These are phyloP conservation scores for Volvox carteri DNA, from an alignment of 163 green algal genomes.

Conservation along the genomic window DNA sequence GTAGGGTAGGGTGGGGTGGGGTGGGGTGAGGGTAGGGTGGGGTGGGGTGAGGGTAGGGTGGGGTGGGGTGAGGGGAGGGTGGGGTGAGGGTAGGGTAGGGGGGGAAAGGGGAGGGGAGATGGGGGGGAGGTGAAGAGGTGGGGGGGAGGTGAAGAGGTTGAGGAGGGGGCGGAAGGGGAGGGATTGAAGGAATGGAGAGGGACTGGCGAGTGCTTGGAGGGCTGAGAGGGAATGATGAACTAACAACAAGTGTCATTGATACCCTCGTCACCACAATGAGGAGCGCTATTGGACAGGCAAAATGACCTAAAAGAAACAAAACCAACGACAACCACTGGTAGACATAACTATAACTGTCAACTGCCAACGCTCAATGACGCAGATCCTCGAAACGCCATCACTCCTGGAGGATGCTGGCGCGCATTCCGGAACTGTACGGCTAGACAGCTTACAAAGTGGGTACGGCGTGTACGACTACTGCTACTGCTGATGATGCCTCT, in stretches of 20 bases:
- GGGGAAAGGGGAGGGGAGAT: not conserved
- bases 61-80: not conserved
- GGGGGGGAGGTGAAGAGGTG: not conserved
- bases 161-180: not conserved
- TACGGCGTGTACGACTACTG: constrained; percentile 47
- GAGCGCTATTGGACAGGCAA: too few relatives aligned
- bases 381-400: constrained; percentile 91
- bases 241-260: too few relatives aligned
- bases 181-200: not conserved
- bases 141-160: not conserved
- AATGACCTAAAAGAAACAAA: too few relatives aligned
- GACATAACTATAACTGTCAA: too few relatives aligned
- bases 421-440: constrained; percentile 23
- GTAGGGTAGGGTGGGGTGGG: not conserved
- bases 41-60: not conserved
- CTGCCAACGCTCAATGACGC: too few relatives aligned
- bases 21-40: not conserved
- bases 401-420: constrained; percentile 69
- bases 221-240: not conserved
- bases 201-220: not conserved
- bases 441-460: not conserved
- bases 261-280: too few relatives aligned
- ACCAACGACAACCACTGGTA: too few relatives aligned
- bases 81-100: too few relatives aligned
- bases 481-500: constrained; percentile 56